phyloP scores from a whole-genome alignment of 805 yeast genomes.

The Zygosaccharomyces gambellarensis region DNA sequence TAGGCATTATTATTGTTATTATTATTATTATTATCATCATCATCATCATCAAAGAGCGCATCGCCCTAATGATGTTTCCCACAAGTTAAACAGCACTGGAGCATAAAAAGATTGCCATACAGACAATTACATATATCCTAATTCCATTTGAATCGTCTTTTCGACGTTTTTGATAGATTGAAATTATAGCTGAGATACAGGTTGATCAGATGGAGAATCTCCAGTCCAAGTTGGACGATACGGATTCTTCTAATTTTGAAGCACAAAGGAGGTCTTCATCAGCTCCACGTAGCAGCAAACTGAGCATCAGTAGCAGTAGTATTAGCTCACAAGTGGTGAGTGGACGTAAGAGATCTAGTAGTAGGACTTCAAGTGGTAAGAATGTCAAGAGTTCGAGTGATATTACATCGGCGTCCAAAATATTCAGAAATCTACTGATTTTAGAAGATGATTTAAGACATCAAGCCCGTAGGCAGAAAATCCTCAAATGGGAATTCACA shows the following conservation, averaged over 20 bases:
- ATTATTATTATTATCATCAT: neutral
- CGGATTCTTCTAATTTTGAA: neutral
- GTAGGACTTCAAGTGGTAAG: slow-evolving; percentile 30
- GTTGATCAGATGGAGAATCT: slow-evolving; percentile 1
- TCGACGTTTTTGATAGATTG: neutral
- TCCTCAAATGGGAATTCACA: slow-evolving; percentile 48
- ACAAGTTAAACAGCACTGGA: neutral
- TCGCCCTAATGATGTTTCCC: neutral
- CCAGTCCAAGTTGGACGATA: slow-evolving; percentile 4
- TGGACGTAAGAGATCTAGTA: slow-evolving; percentile 24
- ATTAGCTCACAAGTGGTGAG: slow-evolving; percentile 4
- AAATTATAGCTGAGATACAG: neutral
- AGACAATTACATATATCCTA: neutral
- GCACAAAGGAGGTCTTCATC: neutral
- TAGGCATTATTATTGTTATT: neutral
- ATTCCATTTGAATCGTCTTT: neutral
- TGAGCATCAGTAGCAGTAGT: slow-evolving; percentile 1
- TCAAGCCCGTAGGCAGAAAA: slow-evolving; percentile 70
- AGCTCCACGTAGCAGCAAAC: neutral
- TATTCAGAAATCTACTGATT: slow-evolving; percentile 74
- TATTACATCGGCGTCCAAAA: slow-evolving; percentile 57
- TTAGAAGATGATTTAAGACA: slow-evolving; percentile 80
- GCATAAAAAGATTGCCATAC: neutral
- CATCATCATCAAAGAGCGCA: neutral
- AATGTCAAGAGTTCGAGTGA: slow-evolving; percentile 27